These are phyloP conservation scores for Penicillium soppii DNA, from an alignment of 495 filamentous ascomycete species.

Conservation along the genomic window DNA sequence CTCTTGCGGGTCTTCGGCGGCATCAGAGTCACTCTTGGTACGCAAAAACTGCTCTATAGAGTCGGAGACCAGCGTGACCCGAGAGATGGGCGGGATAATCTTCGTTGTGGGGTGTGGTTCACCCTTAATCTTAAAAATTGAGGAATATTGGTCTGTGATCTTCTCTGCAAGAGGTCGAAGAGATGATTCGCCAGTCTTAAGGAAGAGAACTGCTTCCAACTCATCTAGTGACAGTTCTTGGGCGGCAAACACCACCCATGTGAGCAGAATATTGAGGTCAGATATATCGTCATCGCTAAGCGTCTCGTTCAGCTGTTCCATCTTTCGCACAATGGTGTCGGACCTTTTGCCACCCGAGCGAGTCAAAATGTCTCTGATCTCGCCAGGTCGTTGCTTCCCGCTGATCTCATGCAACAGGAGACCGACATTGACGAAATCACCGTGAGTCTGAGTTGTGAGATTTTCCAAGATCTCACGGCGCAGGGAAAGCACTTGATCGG, in stretches of 20 bases:
- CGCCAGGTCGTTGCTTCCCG: constrained; percentile 16
- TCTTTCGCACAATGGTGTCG: constrained; percentile 16
- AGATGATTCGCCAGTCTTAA: constrained; percentile 14
- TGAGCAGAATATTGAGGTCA: constrained; percentile 16
- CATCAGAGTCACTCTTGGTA: neutral
- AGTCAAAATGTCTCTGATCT: constrained; percentile 17
- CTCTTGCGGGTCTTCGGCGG: neutral
- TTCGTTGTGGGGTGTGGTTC: constrained; percentile 1
- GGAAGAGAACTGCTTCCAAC: constrained; percentile 13
- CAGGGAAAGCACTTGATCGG: constrained; percentile 10
- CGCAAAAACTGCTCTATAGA: constrained; percentile 13
- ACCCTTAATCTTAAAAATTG: constrained; percentile 5
- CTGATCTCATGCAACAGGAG: constrained; percentile 19
- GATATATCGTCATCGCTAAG: constrained; percentile 20
- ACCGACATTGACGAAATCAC: constrained; percentile 20
- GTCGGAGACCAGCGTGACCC: constrained; percentile 11
- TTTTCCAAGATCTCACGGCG: constrained; percentile 10
- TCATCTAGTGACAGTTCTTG: neutral
- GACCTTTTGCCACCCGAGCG: constrained; percentile 16
- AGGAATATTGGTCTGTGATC: constrained; percentile 15
- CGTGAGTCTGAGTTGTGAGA: constrained; percentile 8
- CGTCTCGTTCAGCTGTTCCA: constrained; percentile 15
- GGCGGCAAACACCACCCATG: constrained; percentile 6
- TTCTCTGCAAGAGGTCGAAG: constrained; percentile 15
- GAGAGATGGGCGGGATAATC: neutral